Conservation (phyloP, 148 eudicot species). For the Cornus kousa region DNA sequence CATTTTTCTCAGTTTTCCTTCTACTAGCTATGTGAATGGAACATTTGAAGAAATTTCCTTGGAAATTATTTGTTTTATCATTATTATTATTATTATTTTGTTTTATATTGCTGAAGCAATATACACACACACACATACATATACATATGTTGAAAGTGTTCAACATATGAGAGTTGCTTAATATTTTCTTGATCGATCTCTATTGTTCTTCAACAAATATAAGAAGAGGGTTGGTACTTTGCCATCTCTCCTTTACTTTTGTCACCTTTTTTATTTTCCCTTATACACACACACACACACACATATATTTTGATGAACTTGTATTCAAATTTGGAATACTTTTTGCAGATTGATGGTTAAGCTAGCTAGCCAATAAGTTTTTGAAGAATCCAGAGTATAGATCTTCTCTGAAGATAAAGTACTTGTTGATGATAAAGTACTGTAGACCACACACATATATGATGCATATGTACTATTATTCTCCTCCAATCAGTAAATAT, state of each 20-base stretch:
- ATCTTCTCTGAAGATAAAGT: too few species aligned
- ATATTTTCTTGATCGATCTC: neutral
- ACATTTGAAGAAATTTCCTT: neutral
- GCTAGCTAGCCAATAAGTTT: too few species aligned
- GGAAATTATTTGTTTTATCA: neutral
- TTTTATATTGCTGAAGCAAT: too few species aligned
- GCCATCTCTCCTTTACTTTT: too few species aligned
- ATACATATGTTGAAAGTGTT: too few species aligned
- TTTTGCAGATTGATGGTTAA: too few species aligned
- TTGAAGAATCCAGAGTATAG: neutral
- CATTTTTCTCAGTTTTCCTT: neutral
- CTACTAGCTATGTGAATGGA: neutral
- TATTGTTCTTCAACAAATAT: neutral
- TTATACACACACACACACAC: too few species aligned
- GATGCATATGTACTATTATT: neutral
- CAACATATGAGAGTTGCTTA: neutral
- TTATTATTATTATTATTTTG: neutral
- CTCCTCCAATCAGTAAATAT: neutral
- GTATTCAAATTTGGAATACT: too few species aligned
- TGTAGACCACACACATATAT: neutral
- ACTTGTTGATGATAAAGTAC: constrained; percentile 3
- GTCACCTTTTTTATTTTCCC: too few species aligned
- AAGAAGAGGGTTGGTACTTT: too few species aligned
- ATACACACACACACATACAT: too few species aligned
- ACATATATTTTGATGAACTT: too few species aligned